Evolutionary conservation across 371 early-diverging fungal species (phyloP).

Genomic region (Syncephalastrum monosporum): DNA sequence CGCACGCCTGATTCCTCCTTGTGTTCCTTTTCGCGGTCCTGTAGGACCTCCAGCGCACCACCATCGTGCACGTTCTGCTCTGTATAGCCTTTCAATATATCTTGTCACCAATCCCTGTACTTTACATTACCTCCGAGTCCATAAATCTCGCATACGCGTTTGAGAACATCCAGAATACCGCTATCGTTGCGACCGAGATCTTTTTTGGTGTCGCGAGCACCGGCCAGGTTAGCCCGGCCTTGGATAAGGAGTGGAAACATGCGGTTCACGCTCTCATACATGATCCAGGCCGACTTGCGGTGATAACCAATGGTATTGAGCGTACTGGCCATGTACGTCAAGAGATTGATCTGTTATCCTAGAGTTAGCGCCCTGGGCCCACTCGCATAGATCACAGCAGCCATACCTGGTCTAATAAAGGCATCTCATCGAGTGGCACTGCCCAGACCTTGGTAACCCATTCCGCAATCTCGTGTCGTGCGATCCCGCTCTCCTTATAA

Average conservation of each 20-base stretch:
- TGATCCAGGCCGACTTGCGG: constrained; percentile 74
- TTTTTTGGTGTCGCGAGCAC: constrained; percentile 24
- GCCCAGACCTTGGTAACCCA: constrained; percentile 62
- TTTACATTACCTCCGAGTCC: constrained; percentile 59
- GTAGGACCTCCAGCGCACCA: constrained; percentile 26
- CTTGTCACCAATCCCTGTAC: neutral
- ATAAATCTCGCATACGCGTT: constrained; percentile 67
- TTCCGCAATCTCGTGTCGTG: constrained; percentile 51
- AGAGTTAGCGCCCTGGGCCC: neutral
- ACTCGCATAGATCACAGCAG: neutral
- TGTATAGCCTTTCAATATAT: constrained; percentile 6
- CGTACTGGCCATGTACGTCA: constrained; percentile 62
- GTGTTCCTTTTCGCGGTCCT: constrained; percentile 11
- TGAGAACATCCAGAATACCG: constrained; percentile 67
- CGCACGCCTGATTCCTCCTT: constrained; percentile 15
- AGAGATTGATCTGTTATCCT: constrained; percentile 48
- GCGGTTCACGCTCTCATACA: constrained; percentile 62
- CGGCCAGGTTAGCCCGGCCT: constrained; percentile 30
- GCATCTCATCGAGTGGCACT: constrained; percentile 48
- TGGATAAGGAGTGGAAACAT: constrained; percentile 60
- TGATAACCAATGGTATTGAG: constrained; percentile 62
- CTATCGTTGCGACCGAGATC: constrained; percentile 31
- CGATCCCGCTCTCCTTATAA: constrained; percentile 36
- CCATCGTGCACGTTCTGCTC: constrained; percentile 55
- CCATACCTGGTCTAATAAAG: constrained; percentile 58